Base-by-base conservation (phyloP, 2,329 filamentous ascomycete species). In the Pseudogymnoascus sp. region DNA sequence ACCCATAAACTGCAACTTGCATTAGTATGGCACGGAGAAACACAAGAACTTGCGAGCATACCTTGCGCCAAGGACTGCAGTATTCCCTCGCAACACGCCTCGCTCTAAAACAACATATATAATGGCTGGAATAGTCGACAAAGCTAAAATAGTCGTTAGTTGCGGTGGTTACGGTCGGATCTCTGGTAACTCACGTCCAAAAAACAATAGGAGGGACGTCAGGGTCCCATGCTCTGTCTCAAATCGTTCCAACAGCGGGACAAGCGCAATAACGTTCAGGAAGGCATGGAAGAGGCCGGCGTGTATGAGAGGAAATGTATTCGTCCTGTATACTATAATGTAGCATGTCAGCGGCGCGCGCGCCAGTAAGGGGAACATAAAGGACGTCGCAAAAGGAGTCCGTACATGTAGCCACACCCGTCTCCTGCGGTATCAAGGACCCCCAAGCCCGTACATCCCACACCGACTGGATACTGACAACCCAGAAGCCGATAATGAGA, bases 161-260 rank as follows among this genome's bases (percentile, higher is more conserved):
- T 68, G 62, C 23, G 66, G 42, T 64, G 37, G 29, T 57, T 34
- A 1, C 5, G 16, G n/a, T 12, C 51, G 29, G 29, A 36, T 57
- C 29, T 36, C 29, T 34, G 39, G 18, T 66, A 45, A 83, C 92
- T 80, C 81, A 96, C 92, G 93, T 64, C 95, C 95, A 71, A 95
- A 85, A 75, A 97, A 97, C 62, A 97, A 80, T 37, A 90, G 85
- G 67, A 96, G 75, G n/a, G 91, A 89, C 26, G 91, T 91, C 72
- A 97, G 79, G 6, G 93, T 97, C 62, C 95, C 95, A 75, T 96
- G 87, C 75, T 97, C 93, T 66, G 85, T 84, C 78, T 99, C 95
- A 75, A 97, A 99, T 66, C 93, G 85, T 76, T 97, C 93, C 74
- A 99, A 78, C 61, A 99, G 80, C n/a, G 95, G 95, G 40, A 88